Conservation (phyloP, 257 asterid species). For the Schizonepeta tenuifolia region DNA sequence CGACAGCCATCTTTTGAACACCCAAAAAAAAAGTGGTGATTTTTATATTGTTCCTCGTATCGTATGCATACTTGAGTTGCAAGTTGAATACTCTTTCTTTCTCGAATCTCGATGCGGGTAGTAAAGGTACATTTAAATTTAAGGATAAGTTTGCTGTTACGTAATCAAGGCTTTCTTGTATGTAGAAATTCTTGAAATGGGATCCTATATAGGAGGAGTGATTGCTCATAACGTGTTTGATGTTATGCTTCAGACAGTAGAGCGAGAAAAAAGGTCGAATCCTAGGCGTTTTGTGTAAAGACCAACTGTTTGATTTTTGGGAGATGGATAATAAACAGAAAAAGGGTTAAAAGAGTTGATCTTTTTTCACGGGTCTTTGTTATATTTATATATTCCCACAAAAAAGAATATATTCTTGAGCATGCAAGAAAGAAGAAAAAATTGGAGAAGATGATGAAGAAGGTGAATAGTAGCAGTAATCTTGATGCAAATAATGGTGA, state of each 20-base stretch:
- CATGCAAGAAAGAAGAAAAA: constrained; percentile 65
- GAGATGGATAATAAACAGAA: constrained; percentile 42
- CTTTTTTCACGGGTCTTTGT: constrained; percentile 46
- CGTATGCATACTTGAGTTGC: constrained; percentile 37
- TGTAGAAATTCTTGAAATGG: constrained; percentile 28
- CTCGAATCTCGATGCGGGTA: constrained; percentile 60
- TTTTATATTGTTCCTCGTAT: constrained; percentile 10
- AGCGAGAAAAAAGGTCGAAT: constrained; percentile 55
- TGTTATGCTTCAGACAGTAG: constrained; percentile 36
- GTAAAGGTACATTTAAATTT: constrained; percentile 39
- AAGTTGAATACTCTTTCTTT: constrained; percentile 39
- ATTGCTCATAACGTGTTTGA: constrained; percentile 37
- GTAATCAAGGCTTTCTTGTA: constrained; percentile 19
- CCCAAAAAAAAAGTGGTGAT: constrained; percentile 1
- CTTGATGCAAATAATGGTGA: constrained; percentile 36
- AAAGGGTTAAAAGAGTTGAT: constrained; percentile 40
- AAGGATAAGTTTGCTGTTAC: constrained; percentile 30
- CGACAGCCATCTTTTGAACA: constrained; percentile 40
- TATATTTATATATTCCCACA: constrained; percentile 48
- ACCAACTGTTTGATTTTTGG: constrained; percentile 36
- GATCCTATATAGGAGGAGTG: constrained; percentile 26
- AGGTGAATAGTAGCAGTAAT: constrained; percentile 28
- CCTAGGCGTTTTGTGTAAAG: constrained; percentile 56
- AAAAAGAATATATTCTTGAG: constrained; percentile 49
- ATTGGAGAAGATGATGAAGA: constrained; percentile 68